Percentiles rank a stretch among this genome's conserved stretches.
Conservation (phyloP, 2,329 filamentous ascomycete species). For the Biscogniauxia mediterranea region DNA sequence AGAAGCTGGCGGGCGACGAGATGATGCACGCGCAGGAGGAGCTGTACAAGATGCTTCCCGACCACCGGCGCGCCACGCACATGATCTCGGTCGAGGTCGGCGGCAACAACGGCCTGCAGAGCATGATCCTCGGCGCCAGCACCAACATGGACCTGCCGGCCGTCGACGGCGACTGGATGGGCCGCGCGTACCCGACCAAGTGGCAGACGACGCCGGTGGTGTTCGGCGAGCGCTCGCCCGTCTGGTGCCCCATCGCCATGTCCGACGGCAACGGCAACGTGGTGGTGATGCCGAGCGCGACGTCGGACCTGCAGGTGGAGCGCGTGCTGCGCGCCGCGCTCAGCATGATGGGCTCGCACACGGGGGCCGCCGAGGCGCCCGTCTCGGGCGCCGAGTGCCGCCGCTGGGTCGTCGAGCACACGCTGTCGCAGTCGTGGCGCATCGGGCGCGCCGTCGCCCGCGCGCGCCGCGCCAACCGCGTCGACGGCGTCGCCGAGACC, state of each 20-base stretch:
- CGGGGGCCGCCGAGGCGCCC: conserved; percentile 48
- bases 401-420: conserved; percentile 52
- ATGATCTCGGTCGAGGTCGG: conserved; percentile 65
- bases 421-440: conserved; percentile 53
- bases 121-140: conserved; percentile 54
- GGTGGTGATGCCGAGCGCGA: conserved; percentile 45
- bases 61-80: conserved; percentile 44
- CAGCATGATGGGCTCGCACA: conserved; percentile 55
- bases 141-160: conserved; percentile 50
- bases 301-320: conserved; percentile 47
- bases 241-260: conserved; percentile 44
- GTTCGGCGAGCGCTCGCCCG: conserved; percentile 46
- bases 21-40: conserved; percentile 50
- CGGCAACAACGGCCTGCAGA: conserved; percentile 62
- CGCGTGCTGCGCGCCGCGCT: conserved; percentile 49
- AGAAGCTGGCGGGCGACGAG: conserved; percentile 59
- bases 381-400: conserved; percentile 49
- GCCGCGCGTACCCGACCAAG: conserved; percentile 52
- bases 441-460: conserved; percentile 60
- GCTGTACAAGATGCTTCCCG: conserved; percentile 46
- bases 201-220: conserved; percentile 56
- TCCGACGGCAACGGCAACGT: conserved; percentile 45
- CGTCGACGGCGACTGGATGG: conserved; percentile 58
- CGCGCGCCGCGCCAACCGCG: conserved; percentile 46
- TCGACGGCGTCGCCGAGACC: conserved; percentile 54